These are phyloP conservation scores for Flaveria floridana DNA, from an alignment of 140 eudicot genomes.

Conservation along the genomic window DNA sequence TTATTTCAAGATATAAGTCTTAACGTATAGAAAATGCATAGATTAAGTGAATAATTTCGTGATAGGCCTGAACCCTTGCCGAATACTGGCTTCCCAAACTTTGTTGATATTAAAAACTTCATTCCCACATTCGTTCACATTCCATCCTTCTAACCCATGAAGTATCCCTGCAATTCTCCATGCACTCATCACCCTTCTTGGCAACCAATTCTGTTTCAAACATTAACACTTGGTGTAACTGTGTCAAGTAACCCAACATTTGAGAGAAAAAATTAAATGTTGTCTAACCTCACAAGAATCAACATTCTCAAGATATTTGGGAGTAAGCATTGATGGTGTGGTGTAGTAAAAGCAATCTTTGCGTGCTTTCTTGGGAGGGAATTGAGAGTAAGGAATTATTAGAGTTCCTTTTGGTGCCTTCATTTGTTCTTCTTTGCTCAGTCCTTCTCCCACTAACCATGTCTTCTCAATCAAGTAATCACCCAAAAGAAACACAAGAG, in stretches of 20 bases:
- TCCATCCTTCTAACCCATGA: slow-evolving; percentile 62
- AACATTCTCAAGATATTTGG: slow-evolving; percentile 49
- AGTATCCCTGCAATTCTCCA: slow-evolving; percentile 77
- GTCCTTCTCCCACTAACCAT: slow-evolving; percentile 72
- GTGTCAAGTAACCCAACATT: not conserved
- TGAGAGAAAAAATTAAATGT: not conserved
- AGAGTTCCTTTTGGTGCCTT: slow-evolving; percentile 59
- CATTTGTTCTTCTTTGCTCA: slow-evolving; percentile 49
- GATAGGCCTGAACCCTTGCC: slow-evolving; percentile 62
- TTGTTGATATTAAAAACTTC: slow-evolving; percentile 46
- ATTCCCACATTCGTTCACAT: slow-evolving; percentile 57
- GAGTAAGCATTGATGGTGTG: slow-evolving; percentile 71
- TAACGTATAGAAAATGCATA: not conserved
- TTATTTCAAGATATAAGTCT: not conserved
- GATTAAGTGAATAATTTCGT: slow-evolving; percentile 31
- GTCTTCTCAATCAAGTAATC: slow-evolving; percentile 33
- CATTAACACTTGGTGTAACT: not conserved
- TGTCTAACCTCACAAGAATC: slow-evolving; percentile 71
- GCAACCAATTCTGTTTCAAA: slow-evolving; percentile 69
- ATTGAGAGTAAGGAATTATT: slow-evolving; percentile 62
- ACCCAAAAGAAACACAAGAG: not conserved
- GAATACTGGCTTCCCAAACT: slow-evolving; percentile 57
- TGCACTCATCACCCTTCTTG: slow-evolving; percentile 82
- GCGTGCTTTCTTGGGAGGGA: slow-evolving; percentile 61
- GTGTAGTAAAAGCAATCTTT: slow-evolving; percentile 56